Evolutionary conservation across 192 early-diverging fungal genomes (phyloP).

Genomic region (Coemansia sp.): DNA sequence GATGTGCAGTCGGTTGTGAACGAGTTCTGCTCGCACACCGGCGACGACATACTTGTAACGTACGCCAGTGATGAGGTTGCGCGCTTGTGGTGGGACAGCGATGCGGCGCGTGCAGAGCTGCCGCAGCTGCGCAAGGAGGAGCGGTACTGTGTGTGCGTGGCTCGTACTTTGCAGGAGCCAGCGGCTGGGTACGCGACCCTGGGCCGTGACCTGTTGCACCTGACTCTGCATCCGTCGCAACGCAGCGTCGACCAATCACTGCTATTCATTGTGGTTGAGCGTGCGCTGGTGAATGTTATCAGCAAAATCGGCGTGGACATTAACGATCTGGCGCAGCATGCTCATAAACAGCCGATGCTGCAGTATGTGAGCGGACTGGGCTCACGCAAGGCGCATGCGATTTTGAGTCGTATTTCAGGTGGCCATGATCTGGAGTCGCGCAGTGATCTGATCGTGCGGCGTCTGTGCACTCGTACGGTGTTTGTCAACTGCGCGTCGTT

Average conservation of each 20-base stretch:
- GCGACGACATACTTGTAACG: constrained; percentile 61
- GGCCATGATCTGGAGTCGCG: constrained; percentile 60
- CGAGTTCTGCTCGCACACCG: constrained; percentile 51
- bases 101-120: constrained; percentile 68
- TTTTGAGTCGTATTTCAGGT: constrained; percentile 56
- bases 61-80: constrained; percentile 90
- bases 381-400: constrained; percentile 83
- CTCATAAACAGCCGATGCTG: constrained; percentile 70
- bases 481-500: constrained; percentile 96
- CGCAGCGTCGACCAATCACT: constrained; percentile 66
- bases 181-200: constrained; percentile 77
- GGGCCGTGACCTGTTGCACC: constrained; percentile 58
- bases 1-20: constrained; percentile 60
- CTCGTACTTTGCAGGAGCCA: constrained; percentile 81
- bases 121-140: constrained; percentile 66
- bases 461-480: constrained; percentile 66
- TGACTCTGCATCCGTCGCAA: constrained; percentile 79
- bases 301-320: constrained; percentile 87
- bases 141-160: constrained; percentile 86
- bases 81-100: constrained; percentile 78
- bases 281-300: constrained; percentile 84
- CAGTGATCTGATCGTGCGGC: constrained; percentile 66
- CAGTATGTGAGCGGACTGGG: constrained; percentile 93
- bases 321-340: constrained; percentile 67
- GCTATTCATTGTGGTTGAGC: constrained; percentile 69